Base-by-base conservation (phyloP, 495 filamentous ascomycete species). In the Terfezia claveryi region DNA sequence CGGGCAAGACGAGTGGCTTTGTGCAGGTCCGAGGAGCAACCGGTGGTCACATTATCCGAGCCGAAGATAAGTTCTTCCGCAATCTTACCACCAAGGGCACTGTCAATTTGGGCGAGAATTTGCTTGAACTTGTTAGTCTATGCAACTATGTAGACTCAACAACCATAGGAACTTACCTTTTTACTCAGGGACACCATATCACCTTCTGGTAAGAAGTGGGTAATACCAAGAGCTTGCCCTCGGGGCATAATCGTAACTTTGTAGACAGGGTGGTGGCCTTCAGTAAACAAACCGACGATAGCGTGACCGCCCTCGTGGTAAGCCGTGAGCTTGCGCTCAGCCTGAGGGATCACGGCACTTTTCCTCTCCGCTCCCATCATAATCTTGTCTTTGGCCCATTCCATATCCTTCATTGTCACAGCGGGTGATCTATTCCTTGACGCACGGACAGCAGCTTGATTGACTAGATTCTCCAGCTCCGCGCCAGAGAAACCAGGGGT, bases 301-400 rank as follows among this genome's bases (percentile, higher is more conserved):
- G 92, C 87, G 68, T 98, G 91, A 2, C 91, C 91, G 56, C 87
- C 91, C 68, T 98, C 91, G 69, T 98, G 91, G 61, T 98, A 98
- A 2, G 91, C 91, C 38, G 91, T 98, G 74, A 87, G 79, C 67
- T 96, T 88, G 62, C 78, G 77, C 64, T 80, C 78, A 69, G 88
- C 83, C 54, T 86, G 76, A 50, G 82, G 82, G 57, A 96, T 92
- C 57, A 95, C 78, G 65, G 85, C 82, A 63, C 80, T 89, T 61
- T 77, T 79, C 65, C 81, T 77, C 71, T 96, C 91, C 36, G 89
- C 85, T 50, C 91, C 91, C 85, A 98, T 93, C 71, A 96, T 81
- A 55, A 98, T 85, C 69, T 88, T 93, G 72, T 98, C 91, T 68
- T 92, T 95, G 50, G 91, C 89, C 86, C 87, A 96, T 58, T 95